Evolutionary conservation across 768 basidiomycete species (phyloP), one percentile per base, ranked within the genome.

Genomic region (Asterophora parasitica): DNA sequence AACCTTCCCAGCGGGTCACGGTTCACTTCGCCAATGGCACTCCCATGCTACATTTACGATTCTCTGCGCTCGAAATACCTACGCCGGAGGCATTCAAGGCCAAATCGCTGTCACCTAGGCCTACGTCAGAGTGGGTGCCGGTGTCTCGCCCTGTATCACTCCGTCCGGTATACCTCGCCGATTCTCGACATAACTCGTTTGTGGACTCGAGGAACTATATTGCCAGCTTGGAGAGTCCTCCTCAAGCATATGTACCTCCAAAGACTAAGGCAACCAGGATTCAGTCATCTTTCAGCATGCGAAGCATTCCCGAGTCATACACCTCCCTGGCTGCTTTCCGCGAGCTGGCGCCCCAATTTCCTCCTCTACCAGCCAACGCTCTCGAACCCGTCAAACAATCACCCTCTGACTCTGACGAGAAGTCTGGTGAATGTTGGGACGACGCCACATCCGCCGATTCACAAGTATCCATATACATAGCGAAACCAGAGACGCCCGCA

Each of bases 261-360:
- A 10, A 33, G 20, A n/a, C n/a, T n/a, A 48, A 44, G 11, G 19
- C 32, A 8, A 31, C 34, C 10, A 44, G 42, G 11, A 13, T 35
- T 15, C 42, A 46, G n/a, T 53, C 56, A 19, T 38, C 17, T 23
- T 38, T 33, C 19, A 56, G 45, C 51, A 60, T 19, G 31, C 33
- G 33, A n/a, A 54, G 49, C 54, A 61, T 65, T 49, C 61, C 63
- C n/a, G 63, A 64, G 26, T 69, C 72, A 28, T 58, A 61, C 2
- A 75, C 78, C 48, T 71, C 67, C 17, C 50, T 76, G 19, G 63
- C 67, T 54, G 65, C 71, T 15, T 71, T 83, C 28, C 74, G 72
- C 15, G 76, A 78, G 30, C 65, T 83, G 44, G 71, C 79, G 4
- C 52, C 61, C 32, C 75, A 74, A 60, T 85, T 83, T 64, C 79